Percentiles rank a stretch among this genome's conserved stretches.
Conservation (phyloP, 1,139 yeast species). For the Kodamaea derodonti region DNA sequence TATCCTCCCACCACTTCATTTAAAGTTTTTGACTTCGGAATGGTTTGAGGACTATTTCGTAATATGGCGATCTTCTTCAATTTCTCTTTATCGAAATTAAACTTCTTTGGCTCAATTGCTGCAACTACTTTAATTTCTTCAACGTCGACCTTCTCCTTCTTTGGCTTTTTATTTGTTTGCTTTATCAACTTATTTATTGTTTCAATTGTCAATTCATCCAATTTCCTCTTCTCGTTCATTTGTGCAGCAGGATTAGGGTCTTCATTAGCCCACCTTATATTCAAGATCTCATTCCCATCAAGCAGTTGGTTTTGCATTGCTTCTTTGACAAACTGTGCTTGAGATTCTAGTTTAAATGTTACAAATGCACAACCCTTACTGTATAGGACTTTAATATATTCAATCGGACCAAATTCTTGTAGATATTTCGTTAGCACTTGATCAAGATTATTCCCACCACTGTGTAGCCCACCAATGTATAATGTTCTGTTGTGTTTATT, state of each 20-base stretch:
- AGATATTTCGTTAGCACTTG: slow-evolving; percentile 46
- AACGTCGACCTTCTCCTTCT: slow-evolving; percentile 5
- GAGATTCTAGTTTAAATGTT: slow-evolving; percentile 60
- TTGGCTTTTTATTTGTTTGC: slow-evolving; percentile 9
- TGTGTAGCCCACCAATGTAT: slow-evolving; percentile 66
- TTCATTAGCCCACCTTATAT: slow-evolving; percentile 84
- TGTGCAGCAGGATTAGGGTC: slow-evolving; percentile 78
- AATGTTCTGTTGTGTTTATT: slow-evolving; percentile 65
- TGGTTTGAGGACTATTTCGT: neutral
- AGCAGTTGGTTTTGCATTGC: slow-evolving; percentile 84
- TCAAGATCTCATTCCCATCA: slow-evolving; percentile 58
- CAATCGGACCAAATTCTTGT: slow-evolving; percentile 76
- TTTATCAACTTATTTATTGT: slow-evolving; percentile 30
- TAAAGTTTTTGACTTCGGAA: slow-evolving; percentile 2
- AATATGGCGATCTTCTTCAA: slow-evolving; percentile 7
- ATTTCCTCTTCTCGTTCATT: slow-evolving; percentile 40
- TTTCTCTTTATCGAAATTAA: slow-evolving; percentile 6
- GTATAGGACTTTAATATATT: slow-evolving; percentile 57
- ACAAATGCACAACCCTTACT: slow-evolving; percentile 76
- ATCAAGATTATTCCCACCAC: slow-evolving; percentile 23
- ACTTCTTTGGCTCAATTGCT: neutral
- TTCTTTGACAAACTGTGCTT: slow-evolving; percentile 92
- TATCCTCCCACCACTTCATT: slow-evolving; percentile 11
- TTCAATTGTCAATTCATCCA: slow-evolving; percentile 33
- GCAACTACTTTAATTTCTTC: slow-evolving; percentile 3